Percentiles rank a stretch among this genome's conserved stretches.
Evolutionary conservation across 2,329 filamentous ascomycete genomes (phyloP).

Genomic region (Fusarium euwallaceae): DNA sequence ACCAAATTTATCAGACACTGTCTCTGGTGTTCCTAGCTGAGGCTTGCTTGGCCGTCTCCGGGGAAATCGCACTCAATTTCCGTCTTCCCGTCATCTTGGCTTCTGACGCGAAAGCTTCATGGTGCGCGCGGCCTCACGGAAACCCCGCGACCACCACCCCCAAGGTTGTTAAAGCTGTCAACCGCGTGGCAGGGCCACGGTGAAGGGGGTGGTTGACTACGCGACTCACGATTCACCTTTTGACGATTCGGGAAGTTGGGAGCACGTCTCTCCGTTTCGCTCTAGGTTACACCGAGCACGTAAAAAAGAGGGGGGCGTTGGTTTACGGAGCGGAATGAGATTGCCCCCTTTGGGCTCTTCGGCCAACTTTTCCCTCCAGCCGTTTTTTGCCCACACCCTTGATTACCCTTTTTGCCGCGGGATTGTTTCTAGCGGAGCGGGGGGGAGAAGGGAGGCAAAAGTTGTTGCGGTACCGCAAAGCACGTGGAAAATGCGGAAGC

Average conservation of each 20-base stretch:
- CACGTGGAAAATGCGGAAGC: constrained; percentile 39
- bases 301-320: background rate
- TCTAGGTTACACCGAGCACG: background rate
- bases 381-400: background rate
- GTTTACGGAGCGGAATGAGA: background rate
- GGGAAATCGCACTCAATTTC: background rate
- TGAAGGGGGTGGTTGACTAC: constrained; percentile 8
- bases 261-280: constrained; percentile 12
- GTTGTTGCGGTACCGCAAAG: constrained; percentile 23
- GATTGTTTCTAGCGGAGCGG: background rate
- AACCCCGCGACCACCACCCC: constrained; percentile 15
- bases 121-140: constrained; percentile 9
- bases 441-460: background rate
- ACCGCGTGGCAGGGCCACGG: constrained; percentile 32
- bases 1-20: constrained; percentile 6
- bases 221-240: constrained; percentile 26
- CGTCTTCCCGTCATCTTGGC: background rate
- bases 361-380: constrained; percentile 14
- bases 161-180: constrained; percentile 30
- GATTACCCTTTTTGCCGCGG: background rate
- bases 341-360: constrained; percentile 23
- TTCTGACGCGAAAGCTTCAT: constrained; percentile 1
- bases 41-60: background rate
- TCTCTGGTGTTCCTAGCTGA: constrained; percentile 4
- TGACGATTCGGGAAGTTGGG: constrained; percentile 5